These are phyloP conservation scores for Wickerhamomyces kurtzmanii DNA, from an alignment of 805 yeast genomes.

Conservation along the genomic window DNA sequence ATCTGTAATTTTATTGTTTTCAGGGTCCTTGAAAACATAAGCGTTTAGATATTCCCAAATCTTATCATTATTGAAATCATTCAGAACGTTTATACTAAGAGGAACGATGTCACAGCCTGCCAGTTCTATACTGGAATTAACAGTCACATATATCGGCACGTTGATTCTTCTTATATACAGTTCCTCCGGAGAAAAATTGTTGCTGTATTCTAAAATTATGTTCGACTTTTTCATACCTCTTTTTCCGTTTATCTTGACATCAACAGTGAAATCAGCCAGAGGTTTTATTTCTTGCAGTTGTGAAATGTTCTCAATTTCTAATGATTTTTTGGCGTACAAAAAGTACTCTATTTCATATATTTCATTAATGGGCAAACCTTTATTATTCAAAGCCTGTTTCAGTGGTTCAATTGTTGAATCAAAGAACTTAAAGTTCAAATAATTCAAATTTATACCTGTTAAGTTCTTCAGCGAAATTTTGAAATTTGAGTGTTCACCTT, in stretches of 20 bases:
- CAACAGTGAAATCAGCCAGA: constrained; percentile 31
- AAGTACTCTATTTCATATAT: constrained; percentile 69
- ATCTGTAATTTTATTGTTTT: constrained; percentile 27
- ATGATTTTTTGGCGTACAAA: constrained; percentile 46
- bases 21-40: constrained; percentile 4
- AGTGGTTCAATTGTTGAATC: constrained; percentile 69
- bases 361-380: constrained; percentile 45
- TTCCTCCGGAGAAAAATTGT: constrained; percentile 20
- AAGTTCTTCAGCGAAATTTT: constrained; percentile 45
- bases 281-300: constrained; percentile 18
- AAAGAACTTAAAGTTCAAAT: constrained; percentile 50
- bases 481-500: constrained; percentile 57
- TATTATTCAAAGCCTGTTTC: constrained; percentile 40
- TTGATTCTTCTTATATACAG: constrained; percentile 45
- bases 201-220: constrained; percentile 56
- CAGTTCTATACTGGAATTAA: constrained; percentile 63
- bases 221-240: constrained; percentile 62
- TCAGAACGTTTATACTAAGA: constrained; percentile 24
- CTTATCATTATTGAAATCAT: constrained; percentile 7
- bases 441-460: constrained; percentile 45
- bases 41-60: constrained; percentile 20
- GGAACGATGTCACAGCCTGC: constrained; percentile 72
- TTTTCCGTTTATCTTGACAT: constrained; percentile 58
- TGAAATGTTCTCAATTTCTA: constrained; percentile 27
- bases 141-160: constrained; percentile 62